A percentile compares a stretch with the other conserved stretches of the same genome.
These are phyloP conservation scores for Phylloporus sp. DNA, from an alignment of 1,284 basidiomycete genomes.

Conservation along the genomic window DNA sequence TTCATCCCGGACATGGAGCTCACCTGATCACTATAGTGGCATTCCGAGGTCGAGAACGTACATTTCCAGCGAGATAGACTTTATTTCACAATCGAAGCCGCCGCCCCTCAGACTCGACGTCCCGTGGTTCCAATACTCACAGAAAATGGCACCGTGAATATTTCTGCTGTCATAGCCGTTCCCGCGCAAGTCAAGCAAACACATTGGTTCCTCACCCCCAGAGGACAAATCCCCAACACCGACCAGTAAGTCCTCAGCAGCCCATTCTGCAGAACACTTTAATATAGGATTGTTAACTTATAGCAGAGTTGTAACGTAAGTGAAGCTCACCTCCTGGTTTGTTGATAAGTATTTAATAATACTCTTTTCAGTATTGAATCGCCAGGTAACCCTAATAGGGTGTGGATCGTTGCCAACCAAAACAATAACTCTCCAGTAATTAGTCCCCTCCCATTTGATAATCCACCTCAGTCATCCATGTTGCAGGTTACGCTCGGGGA, in stretches of 20 bases:
- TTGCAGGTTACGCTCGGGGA: not conserved
- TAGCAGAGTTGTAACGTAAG: not conserved
- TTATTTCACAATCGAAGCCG: too few species aligned
- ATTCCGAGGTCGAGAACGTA: too few species aligned
- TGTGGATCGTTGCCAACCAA: not conserved
- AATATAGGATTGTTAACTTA: not conserved
- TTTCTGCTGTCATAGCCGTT: too few species aligned
- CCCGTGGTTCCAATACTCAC: too few species aligned
- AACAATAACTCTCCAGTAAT: too few species aligned
- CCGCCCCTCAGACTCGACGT: too few species aligned
- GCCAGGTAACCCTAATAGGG: not conserved
- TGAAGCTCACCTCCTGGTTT: not conserved
- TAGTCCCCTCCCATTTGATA: not conserved
- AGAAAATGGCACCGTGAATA: too few species aligned
- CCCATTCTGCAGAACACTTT: not conserved
- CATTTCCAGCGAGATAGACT: too few species aligned
- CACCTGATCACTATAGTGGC: too few species aligned
- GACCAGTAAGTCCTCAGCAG: not conserved
- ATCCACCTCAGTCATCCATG: not conserved
- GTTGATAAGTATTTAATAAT: not conserved
- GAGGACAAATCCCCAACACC: not conserved
- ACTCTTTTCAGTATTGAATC: not conserved
- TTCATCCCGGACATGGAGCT: too few species aligned
- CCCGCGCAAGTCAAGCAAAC: too few species aligned
- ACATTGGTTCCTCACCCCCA: not conserved